Base-by-base conservation (phyloP, 805 yeast species). In the Tetrapisispora nanseiensis region DNA sequence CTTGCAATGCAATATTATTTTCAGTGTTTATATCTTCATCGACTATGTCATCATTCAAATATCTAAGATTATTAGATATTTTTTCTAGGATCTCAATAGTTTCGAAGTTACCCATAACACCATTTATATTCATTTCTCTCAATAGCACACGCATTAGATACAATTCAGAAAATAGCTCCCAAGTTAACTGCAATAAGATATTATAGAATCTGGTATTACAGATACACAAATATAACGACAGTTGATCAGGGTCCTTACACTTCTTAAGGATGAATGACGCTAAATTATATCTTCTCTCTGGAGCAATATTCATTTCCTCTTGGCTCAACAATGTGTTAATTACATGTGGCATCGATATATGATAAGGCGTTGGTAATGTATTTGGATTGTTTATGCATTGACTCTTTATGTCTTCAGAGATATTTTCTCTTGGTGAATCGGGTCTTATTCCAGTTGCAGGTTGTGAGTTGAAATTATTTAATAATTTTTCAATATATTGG, bases 191-290 rank as follows among this genome's bases (percentile, higher is more conserved):
- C 12, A 61, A 23, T n/a, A 61, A 40, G 10, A 52, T 21, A 39
- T 61, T 61, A 47, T 61, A 61, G 37, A 61, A 55, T 26, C 52
- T 61, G 2, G 52, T 50, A 33, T 51, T 54, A 45, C 64, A 59
- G 33, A 59, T 49, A 39, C 52, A 53, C 41, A 61, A 37, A 40
- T 61, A 61, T 31, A 58, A 43, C 3, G 58, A 48, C 1, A 59
- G 37, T 31, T 59, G 60, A 5, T 47, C 35, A n/a, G 46, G 44
- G 5, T 44, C 46, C 37, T 58, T 59, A 42, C 62, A 56, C 39
- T 51, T 46, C 8, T 55, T 48, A 45, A 58, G 57, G n/a, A 61
- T 46, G 37, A 47, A 52, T 11, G 55, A 48, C 12, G 51, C 46
- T 12, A 59, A 40, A 4, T 44, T 43, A 35, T 57, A 59, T 31